These are phyloP conservation scores for Rhizopogon rudus DNA, from an alignment of 768 basidiomycete genomes.

Conservation along the genomic window DNA sequence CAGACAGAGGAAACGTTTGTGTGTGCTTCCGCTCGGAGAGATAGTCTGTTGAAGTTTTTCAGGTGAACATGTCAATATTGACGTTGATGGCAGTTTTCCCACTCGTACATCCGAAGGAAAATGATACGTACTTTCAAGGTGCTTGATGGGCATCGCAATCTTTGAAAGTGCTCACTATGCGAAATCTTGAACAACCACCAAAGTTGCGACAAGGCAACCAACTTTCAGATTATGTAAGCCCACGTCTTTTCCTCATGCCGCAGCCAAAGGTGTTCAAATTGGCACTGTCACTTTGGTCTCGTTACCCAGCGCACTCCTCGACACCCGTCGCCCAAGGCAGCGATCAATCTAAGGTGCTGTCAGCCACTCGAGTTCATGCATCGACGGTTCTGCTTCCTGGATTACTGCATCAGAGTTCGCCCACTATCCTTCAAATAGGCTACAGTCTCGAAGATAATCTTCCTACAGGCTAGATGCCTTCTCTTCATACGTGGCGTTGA, in stretches of 20 bases:
- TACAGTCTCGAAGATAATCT: not conserved
- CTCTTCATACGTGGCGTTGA: not conserved
- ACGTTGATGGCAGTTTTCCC: not conserved
- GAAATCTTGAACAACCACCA: constrained; percentile 16
- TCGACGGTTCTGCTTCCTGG: too few species aligned
- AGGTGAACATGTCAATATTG: not conserved
- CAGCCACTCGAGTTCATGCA: too few species aligned
- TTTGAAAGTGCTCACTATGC: constrained; percentile 6
- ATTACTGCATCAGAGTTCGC: constrained; percentile 6
- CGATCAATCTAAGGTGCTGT: too few species aligned
- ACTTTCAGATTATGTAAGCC: constrained; percentile 25
- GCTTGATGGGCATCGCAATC: constrained; percentile 69
- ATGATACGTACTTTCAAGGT: constrained; percentile 64
- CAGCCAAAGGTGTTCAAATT: too few species aligned
- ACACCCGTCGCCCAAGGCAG: too few species aligned
- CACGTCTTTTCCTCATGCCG: not conserved
- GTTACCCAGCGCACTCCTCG: too few species aligned
- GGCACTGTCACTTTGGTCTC: too few species aligned
- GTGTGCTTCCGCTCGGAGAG: constrained; percentile 85
- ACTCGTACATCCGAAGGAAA: not conserved
- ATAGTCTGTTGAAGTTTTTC: constrained; percentile 49
- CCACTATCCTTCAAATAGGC: not conserved
- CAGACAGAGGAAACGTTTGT: constrained; percentile 74
- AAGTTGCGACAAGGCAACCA: constrained; percentile 13
- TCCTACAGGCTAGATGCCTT: not conserved